Evolutionary conservation across 345 rosid species (phyloP).

Genomic region (Erysimum cheiranthoides): DNA sequence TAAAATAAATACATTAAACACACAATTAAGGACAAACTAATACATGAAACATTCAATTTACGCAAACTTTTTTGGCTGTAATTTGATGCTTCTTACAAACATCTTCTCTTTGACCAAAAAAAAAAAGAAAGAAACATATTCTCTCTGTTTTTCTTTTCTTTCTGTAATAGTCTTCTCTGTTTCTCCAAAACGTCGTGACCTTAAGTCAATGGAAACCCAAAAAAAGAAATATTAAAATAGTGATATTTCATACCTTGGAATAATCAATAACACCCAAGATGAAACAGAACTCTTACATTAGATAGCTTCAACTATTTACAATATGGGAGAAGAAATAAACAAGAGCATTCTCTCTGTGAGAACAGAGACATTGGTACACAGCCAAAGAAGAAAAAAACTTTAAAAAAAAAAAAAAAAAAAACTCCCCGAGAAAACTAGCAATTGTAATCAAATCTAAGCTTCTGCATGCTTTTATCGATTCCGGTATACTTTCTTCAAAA

Average conservation of each 20-base stretch:
- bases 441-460: constrained; percentile 16
- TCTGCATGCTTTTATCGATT: constrained; percentile 13
- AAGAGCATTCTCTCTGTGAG: constrained; percentile 4
- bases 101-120: not conserved
- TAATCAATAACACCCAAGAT: constrained; percentile 10
- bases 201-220: not conserved
- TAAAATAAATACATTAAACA: too few species aligned
- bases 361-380: constrained; percentile 15
- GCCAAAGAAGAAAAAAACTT: constrained; percentile 1
- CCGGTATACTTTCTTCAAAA: constrained; percentile 30
- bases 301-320: constrained; percentile 37
- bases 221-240: not conserved
- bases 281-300: constrained; percentile 15
- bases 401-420: not conserved
- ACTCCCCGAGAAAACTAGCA: not conserved
- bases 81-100: not conserved
- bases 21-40: not conserved
- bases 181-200: constrained; percentile 8
- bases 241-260: not conserved
- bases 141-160: too few species aligned
- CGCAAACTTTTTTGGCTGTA: too few species aligned
- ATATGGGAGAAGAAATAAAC: not conserved
- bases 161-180: not conserved
- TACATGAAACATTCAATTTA: too few species aligned
- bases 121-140: too few species aligned